Percentiles rank a stretch among this genome's conserved stretches.
Evolutionary conservation across 2,329 filamentous ascomycete species (phyloP).

Genomic region (Dactylellina cionopaga): DNA sequence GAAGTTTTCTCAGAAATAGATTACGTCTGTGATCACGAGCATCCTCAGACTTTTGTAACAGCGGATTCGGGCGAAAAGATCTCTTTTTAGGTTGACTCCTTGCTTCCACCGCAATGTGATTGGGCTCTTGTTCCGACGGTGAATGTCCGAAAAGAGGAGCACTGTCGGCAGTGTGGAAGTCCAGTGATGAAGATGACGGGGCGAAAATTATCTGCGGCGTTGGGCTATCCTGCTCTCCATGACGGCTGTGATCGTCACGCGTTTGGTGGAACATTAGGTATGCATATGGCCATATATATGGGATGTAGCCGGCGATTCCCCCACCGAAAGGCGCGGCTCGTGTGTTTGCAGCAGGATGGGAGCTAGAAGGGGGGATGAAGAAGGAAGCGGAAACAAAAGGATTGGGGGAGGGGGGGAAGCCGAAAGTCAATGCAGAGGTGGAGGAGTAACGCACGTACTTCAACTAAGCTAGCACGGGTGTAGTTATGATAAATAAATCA

Average conservation of each 20-base stretch:
- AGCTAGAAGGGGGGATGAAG: neutral
- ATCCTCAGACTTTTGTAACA: conserved; percentile 70
- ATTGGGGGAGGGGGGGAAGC: too few species aligned
- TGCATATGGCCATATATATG: conserved; percentile 13
- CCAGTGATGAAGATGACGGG: neutral
- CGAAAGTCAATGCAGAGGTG: too few species aligned
- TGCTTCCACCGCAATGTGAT: too few species aligned
- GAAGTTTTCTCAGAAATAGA: conserved; percentile 75
- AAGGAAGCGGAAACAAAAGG: too few species aligned
- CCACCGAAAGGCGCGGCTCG: conserved; percentile 7
- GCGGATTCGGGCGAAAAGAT: conserved; percentile 69
- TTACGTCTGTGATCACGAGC: conserved; percentile 72
- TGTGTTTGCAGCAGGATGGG: neutral
- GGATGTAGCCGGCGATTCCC: conserved; percentile 7
- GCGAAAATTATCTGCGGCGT: conserved; percentile 11
- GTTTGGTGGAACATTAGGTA: conserved; percentile 33
- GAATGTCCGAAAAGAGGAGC: conserved; percentile 10
- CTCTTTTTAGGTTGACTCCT: conserved; percentile 8
- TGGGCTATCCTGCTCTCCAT: conserved; percentile 1
- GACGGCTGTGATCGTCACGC: conserved; percentile 5
- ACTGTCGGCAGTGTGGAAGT: neutral
- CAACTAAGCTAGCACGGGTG: too few species aligned
- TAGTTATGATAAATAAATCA: too few species aligned
- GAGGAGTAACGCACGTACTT: too few species aligned
- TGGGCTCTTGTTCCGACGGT: neutral